phyloP scores from a whole-genome alignment of 176 grass and related monocot species.

The Otatea glauca region DNA sequence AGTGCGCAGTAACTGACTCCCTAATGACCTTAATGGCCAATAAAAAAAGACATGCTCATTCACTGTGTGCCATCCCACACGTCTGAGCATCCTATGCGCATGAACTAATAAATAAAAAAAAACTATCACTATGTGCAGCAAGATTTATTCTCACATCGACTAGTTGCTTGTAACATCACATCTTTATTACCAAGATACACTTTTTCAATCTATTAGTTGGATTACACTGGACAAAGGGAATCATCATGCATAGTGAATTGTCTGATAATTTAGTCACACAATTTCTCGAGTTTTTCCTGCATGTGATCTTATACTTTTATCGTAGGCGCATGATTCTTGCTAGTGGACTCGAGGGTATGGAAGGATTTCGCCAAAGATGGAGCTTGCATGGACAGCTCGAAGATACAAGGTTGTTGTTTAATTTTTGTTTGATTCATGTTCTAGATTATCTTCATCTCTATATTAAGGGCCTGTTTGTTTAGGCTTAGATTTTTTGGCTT shows the following conservation, averaged over 20 bases:
- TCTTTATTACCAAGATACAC: background rate
- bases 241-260: background rate
- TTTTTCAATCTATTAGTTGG: conserved; percentile 14
- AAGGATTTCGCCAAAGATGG: conserved; percentile 87
- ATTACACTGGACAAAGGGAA: background rate
- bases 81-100: too few species aligned
- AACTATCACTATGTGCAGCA: too few species aligned
- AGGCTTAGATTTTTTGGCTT: too few species aligned
- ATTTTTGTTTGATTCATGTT: background rate
- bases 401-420: conserved; percentile 63
- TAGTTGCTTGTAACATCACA: background rate
- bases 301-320: conserved; percentile 39
- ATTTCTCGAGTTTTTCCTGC: background rate
- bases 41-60: too few species aligned
- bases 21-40: too few species aligned
- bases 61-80: too few species aligned
- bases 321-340: conserved; percentile 78
- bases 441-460: background rate
- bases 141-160: too few species aligned
- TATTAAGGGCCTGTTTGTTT: background rate
- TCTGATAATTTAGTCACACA: conserved; percentile 24
- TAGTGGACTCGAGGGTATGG: conserved; percentile 76
- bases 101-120: too few species aligned
- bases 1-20: too few species aligned
- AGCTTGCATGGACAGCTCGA: conserved; percentile 75